phyloP scores from a whole-genome alignment of 1,139 yeast species.

The Petasospora fabianii region DNA sequence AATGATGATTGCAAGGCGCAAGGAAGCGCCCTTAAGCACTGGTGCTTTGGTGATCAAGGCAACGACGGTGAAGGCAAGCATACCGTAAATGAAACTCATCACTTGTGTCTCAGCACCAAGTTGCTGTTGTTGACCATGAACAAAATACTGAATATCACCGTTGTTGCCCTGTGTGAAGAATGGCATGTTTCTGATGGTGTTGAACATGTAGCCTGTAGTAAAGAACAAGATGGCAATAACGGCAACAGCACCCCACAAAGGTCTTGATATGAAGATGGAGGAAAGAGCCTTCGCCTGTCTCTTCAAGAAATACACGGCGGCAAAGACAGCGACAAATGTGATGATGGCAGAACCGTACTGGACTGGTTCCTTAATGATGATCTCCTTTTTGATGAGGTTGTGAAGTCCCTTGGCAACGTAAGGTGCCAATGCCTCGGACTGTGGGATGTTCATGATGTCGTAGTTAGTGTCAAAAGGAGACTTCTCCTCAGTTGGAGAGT shows the following conservation, averaged over 20 bases:
- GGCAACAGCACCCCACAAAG: conserved; percentile 65
- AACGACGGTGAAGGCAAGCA: conserved; percentile 47
- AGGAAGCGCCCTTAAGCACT: conserved; percentile 38
- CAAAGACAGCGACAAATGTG: conserved; percentile 33
- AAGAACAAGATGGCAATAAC: conserved; percentile 64
- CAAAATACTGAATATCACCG: conserved; percentile 60
- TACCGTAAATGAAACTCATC: conserved; percentile 59
- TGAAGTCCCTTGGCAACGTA: conserved; percentile 32
- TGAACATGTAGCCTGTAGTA: conserved; percentile 91
- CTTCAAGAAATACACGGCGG: conserved; percentile 28
- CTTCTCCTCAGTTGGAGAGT: conserved; percentile 50
- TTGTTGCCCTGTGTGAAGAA: conserved; percentile 53
- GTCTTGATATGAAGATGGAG: conserved; percentile 36
- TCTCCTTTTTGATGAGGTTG: conserved; percentile 11
- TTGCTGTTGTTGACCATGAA: conserved; percentile 65
- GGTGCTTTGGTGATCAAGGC: conserved; percentile 49
- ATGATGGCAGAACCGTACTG: conserved; percentile 50
- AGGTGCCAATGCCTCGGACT: conserved; percentile 42
- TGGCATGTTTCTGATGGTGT: conserved; percentile 75
- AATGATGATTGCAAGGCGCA: conserved; percentile 43
- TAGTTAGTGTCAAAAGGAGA: conserved; percentile 33
- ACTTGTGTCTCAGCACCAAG: conserved; percentile 82
- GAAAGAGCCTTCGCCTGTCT: conserved; percentile 32
- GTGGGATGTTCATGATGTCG: conserved; percentile 47
- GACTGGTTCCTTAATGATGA: conserved; percentile 49